phyloP scores from a whole-genome alignment of 1,284 basidiomycete genomes.

The Acaromyces ingoldii region DNA sequence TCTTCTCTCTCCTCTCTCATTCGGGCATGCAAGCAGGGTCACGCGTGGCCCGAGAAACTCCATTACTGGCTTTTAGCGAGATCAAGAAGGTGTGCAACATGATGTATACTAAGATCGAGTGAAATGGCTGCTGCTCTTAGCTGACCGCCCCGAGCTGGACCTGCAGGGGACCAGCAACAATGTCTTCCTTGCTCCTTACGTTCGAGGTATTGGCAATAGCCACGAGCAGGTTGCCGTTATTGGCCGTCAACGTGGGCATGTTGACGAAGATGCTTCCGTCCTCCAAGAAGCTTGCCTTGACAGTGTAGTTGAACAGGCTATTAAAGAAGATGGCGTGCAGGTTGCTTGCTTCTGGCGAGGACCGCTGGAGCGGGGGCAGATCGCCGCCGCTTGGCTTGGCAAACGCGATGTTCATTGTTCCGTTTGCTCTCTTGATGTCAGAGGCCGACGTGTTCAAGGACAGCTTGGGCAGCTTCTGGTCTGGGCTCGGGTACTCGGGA shows the following conservation, averaged over 20 bases:
- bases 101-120: too few species aligned
- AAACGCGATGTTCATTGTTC: not conserved
- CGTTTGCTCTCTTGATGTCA: not conserved
- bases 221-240: not conserved
- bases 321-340: not conserved
- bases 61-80: too few species aligned
- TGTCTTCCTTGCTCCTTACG: not conserved
- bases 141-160: not conserved
- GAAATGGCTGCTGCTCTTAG: too few species aligned
- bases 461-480: not conserved
- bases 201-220: not conserved
- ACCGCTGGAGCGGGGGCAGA: not conserved
- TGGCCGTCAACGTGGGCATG: not conserved
- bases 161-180: not conserved
- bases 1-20: too few species aligned
- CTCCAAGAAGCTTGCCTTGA: not conserved
- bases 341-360: not conserved
- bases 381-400: too few species aligned
- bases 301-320: not conserved
- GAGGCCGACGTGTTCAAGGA: not conserved
- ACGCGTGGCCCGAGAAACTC: too few species aligned
- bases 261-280: not conserved
- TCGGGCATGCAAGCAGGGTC: too few species aligned
- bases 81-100: too few species aligned
- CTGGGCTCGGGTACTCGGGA: not conserved